These are phyloP conservation scores for Neocatenulostroma microsporum DNA, from an alignment of 2,329 filamentous ascomycete genomes.

Conservation along the genomic window DNA sequence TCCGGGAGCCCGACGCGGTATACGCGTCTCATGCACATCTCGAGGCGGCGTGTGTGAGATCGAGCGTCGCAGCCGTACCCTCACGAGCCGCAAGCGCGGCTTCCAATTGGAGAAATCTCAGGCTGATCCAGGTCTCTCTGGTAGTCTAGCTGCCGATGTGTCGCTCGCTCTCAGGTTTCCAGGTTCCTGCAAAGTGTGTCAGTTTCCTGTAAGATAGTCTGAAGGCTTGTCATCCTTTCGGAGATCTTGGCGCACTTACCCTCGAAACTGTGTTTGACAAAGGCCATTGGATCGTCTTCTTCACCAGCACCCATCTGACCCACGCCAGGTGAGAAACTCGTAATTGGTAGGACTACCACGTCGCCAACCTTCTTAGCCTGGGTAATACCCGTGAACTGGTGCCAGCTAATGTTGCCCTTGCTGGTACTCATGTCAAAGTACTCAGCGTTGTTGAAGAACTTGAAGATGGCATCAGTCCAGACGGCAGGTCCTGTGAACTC, in stretches of 20 bases:
- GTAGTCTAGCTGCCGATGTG: constrained; percentile 65
- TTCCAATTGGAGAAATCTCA: too few species aligned
- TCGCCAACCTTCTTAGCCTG: constrained; percentile 81
- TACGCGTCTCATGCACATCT: neutral
- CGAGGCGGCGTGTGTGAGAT: too few species aligned
- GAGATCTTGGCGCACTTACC: too few species aligned
- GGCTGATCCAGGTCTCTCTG: too few species aligned
- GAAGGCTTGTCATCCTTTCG: too few species aligned
- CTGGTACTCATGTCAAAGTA: constrained; percentile 75
- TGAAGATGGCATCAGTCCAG: constrained; percentile 89
- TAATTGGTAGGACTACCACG: constrained; percentile 88
- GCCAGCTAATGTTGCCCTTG: constrained; percentile 69
- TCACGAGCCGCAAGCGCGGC: too few species aligned
- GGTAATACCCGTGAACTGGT: constrained; percentile 83
- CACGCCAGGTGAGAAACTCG: constrained; percentile 92
- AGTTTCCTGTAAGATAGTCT: constrained; percentile 11
- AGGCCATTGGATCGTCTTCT: constrained; percentile 87
- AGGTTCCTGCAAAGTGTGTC: constrained; percentile 50
- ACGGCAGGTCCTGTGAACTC: constrained; percentile 91
- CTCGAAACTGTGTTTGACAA: constrained; percentile 94
- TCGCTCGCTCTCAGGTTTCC: constrained; percentile 65
- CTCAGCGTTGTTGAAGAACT: constrained; percentile 83
- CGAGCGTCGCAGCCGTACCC: too few species aligned
- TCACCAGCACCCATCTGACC: constrained; percentile 87
- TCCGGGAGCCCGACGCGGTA: too few species aligned